These are phyloP conservation scores for Russula lepida DNA, from an alignment of 768 basidiomycete species.

Conservation along the genomic window DNA sequence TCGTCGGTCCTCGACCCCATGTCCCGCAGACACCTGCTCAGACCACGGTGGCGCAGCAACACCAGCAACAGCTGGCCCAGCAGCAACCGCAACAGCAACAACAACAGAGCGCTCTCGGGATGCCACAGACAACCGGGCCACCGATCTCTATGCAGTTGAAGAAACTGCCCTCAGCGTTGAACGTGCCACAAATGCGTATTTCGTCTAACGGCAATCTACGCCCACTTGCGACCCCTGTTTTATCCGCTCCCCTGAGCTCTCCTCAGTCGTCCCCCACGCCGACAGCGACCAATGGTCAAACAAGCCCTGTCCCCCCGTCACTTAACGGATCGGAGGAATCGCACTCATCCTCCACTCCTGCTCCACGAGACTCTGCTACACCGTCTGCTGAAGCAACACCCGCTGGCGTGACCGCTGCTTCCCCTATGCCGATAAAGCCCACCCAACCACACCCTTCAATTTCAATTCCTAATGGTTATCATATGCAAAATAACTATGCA, in stretches of 20 bases:
- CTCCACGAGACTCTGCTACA: conserved; percentile 9
- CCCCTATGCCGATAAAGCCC: conserved; percentile 42
- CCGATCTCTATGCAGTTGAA: conserved; percentile 56
- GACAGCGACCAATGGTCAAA: conserved; percentile 9
- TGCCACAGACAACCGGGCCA: conserved; percentile 33
- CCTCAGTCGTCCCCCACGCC: conserved; percentile 18
- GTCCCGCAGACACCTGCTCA: conserved; percentile 15
- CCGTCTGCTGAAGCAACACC: conserved; percentile 2
- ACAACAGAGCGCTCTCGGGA: conserved; percentile 12
- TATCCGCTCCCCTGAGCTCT: conserved; percentile 28
- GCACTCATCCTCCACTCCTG: conserved; percentile 14
- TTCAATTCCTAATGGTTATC: conserved; percentile 37
- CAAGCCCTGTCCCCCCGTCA: conserved; percentile 9
- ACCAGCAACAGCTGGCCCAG: conserved; percentile 14
- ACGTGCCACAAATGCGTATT: conserved; percentile 51
- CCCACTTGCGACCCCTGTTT: conserved; percentile 36
- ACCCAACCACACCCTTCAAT: conserved; percentile 34
- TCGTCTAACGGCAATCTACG: conserved; percentile 51
- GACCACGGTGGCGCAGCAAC: conserved; percentile 15
- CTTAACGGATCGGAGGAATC: conserved; percentile 20
- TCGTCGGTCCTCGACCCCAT: conserved; percentile 15
- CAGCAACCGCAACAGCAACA: conserved; percentile 15
- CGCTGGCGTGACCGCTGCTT: conserved; percentile 19
- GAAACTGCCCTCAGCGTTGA: conserved; percentile 46
- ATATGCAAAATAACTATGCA: conserved; percentile 33